Percentiles rank a stretch among this genome's conserved stretches.
Conservation (phyloP, 2,329 filamentous ascomycete species). For the Aspergillus melleus region DNA sequence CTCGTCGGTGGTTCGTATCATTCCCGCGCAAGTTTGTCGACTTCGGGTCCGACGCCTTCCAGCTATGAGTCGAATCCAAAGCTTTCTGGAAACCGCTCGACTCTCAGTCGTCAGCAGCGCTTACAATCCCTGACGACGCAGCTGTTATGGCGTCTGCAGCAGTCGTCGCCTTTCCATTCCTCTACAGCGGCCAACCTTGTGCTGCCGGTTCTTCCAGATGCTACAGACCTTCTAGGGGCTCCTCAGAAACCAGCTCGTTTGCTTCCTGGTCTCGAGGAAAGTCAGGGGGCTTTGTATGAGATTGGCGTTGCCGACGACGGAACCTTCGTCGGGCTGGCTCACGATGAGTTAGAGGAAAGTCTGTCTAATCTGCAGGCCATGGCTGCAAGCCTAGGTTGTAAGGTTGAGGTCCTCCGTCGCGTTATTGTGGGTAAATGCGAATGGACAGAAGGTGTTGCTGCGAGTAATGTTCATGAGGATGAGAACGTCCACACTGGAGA, state of each 20-base stretch:
- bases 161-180: conserved; percentile 88
- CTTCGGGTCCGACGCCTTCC: conserved; percentile 23
- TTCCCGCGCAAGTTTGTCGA: conserved; percentile 31
- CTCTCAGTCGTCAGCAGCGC: conserved; percentile 75
- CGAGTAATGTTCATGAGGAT: conserved; percentile 19
- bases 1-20: conserved; percentile 55
- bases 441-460: conserved; percentile 36
- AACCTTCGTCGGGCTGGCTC: conserved; percentile 80
- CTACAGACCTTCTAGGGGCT: conserved; percentile 57
- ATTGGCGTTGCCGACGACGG: conserved; percentile 96
- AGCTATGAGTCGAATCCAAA: conserved; percentile 35
- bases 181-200: conserved; percentile 74
- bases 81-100: conserved; percentile 52
- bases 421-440: conserved; percentile 85
- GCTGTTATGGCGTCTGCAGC: conserved; percentile 88
- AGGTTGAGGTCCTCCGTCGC: conserved; percentile 76
- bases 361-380: conserved; percentile 81
- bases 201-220: conserved; percentile 72
- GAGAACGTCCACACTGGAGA: conserved; percentile 48
- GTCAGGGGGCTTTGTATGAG: conserved; percentile 89
- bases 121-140: conserved; percentile 93
- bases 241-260: conserved; percentile 56
- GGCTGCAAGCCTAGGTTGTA: conserved; percentile 88
- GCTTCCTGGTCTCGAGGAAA: conserved; percentile 81
- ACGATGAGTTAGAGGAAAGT: conserved; percentile 91